phyloP scores from a whole-genome alignment of 2,329 filamentous ascomycete genomes.

The Botrytis deweyae region DNA sequence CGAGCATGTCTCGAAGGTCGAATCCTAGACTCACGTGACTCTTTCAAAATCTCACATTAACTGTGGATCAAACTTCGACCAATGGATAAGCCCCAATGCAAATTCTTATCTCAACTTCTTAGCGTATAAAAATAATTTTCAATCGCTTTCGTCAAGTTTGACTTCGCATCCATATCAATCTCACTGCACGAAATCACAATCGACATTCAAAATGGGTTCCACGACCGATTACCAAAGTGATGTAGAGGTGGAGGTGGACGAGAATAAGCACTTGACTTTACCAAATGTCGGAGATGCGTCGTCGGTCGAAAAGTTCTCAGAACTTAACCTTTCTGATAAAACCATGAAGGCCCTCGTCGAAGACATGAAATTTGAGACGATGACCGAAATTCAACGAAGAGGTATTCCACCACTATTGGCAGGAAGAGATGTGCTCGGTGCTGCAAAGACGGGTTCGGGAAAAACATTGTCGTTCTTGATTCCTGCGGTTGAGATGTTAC shows the following conservation, averaged over 20 bases:
- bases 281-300: constrained; percentile 27
- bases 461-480: constrained; percentile 96
- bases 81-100: constrained; percentile 8
- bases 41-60: background rate
- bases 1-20: background rate
- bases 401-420: constrained; percentile 86
- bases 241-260: constrained; percentile 30
- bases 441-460: constrained; percentile 92
- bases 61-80: background rate
- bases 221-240: constrained; percentile 40
- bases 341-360: constrained; percentile 78
- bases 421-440: constrained; percentile 88
- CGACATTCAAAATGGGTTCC: constrained; percentile 31
- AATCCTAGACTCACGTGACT: background rate
- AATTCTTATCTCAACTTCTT: constrained; percentile 3
- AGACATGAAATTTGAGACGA: constrained; percentile 89
- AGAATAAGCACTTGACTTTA: constrained; percentile 30
- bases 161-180: background rate
- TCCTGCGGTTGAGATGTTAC: constrained; percentile 90
- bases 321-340: constrained; percentile 83
- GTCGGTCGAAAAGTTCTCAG: constrained; percentile 33
- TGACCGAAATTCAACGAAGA: constrained; percentile 91
- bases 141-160: background rate
- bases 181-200: background rate
- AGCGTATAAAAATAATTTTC: constrained; percentile 20